A percentile compares a stretch with the other conserved stretches of the same genome.
Conservation (phyloP, 345 rosid species). For the Psidium guajava region DNA sequence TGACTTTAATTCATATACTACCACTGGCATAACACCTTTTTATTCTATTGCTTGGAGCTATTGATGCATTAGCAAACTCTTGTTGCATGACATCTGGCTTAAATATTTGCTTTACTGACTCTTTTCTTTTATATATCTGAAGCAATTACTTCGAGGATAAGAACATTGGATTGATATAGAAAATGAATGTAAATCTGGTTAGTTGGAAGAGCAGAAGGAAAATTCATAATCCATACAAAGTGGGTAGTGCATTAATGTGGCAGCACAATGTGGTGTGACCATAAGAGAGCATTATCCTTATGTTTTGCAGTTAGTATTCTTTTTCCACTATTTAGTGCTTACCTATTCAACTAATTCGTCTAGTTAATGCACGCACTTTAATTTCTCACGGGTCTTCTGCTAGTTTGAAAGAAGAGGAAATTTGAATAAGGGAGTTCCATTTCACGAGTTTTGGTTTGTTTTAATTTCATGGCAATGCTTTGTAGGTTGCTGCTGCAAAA, state of each 20-base stretch:
- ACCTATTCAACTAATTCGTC: neutral
- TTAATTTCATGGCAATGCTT: slow-evolving; percentile 2
- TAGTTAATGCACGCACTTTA: neutral
- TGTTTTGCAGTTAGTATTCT: neutral
- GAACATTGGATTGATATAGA: neutral
- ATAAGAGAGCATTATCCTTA: neutral
- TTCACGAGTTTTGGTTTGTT: neutral
- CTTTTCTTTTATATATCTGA: neutral
- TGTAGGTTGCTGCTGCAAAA: slow-evolving; percentile 84
- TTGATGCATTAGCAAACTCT: neutral
- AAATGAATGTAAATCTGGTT: neutral
- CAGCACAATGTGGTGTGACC: neutral
- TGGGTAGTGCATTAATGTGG: neutral
- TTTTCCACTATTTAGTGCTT: neutral
- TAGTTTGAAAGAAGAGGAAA: neutral
- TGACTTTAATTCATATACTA: neutral
- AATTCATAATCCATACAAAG: neutral
- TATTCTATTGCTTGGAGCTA: neutral
- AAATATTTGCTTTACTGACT: neutral
- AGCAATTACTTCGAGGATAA: neutral
- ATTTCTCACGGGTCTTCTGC: neutral
- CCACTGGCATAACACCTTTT: neutral
- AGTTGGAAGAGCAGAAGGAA: neutral
- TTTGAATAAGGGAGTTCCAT: neutral
- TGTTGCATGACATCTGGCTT: neutral